phyloP scores from a whole-genome alignment of 495 filamentous ascomycete genomes.

The Podospora anserina region DNA sequence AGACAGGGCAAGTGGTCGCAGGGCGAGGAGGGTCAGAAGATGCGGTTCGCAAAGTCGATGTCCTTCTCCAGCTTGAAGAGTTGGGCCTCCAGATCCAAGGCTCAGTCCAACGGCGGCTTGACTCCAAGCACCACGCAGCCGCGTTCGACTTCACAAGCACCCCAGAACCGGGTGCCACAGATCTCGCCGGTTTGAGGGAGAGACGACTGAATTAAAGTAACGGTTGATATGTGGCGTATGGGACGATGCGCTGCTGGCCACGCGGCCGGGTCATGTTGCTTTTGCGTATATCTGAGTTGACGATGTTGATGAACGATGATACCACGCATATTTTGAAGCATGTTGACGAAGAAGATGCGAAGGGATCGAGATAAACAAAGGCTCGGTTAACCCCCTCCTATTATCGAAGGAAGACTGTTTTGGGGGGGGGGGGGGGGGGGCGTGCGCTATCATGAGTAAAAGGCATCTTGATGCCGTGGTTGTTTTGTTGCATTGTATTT shows the following conservation, averaged over 20 bases:
- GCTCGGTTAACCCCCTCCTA: neutral
- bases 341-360: neutral
- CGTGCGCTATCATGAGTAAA: neutral
- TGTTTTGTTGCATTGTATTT: neutral
- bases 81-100: conserved; percentile 35
- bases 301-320: conserved; percentile 1
- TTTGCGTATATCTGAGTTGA: neutral
- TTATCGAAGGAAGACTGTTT: neutral
- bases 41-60: conserved; percentile 36
- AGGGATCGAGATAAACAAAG: neutral
- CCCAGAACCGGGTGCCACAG: neutral
- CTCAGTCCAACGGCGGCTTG: conserved; percentile 17
- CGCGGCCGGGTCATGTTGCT: neutral
- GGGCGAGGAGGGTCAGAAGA: conserved; percentile 37
- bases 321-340: conserved; percentile 1
- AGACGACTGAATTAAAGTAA: neutral
- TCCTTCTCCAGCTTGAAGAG: conserved; percentile 44
- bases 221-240: neutral
- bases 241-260: neutral
- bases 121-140: conserved; percentile 22
- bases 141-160: conserved; percentile 5
- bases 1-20: conserved; percentile 41
- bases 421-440: neutral
- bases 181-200: conserved; percentile 9
- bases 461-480: neutral